Evolutionary conservation across 2,329 filamentous ascomycete genomes (phyloP), one percentile per base, ranked within the genome.

Genomic region (Ophiocordyceps robertsii): DNA sequence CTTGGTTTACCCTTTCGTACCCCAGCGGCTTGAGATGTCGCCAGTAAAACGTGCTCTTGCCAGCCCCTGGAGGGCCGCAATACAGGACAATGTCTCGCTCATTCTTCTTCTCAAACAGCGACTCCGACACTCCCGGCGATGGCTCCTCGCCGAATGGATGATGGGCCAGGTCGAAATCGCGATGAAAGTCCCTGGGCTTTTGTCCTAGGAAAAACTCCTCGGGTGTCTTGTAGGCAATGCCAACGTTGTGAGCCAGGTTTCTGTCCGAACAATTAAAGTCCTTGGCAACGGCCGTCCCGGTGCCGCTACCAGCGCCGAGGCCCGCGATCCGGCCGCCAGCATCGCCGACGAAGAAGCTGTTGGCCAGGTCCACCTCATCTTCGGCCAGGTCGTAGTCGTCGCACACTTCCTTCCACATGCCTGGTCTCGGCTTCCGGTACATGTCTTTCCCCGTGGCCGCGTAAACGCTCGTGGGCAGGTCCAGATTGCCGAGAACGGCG

Each of bases 21-120:
- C 80, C 84, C 27, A 92, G 63, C 21, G 84, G 83, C 56, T 88
- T 71, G 31, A 96, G 66, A 49, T 84, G 67, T 47, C 73, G 79
- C 77, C 82, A 86, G 63, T 82, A 95, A 55, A 92, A 95, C 0
- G 87, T 90, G 33, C 86, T 94, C 62, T 98, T 96, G 16, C 92
- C 92, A 3, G 87, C 79, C 1, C 85, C 89, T 0, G 92, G 92
- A 39, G 84, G 86, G 1, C 92, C 92, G 55, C 85, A 90, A 58
- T 94, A 86, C 8, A 96, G 62, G 21, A 96, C 75, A 13, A 96
- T 67, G 43, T 95, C 89, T 49, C 78, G 61, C 6, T 73, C 59
- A 53, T 82, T 77, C 41, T 69, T 73, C 63, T 80, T 86, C 38
- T 72, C 67, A 49, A 73, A 72, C 24, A 6, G 24, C 6, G 1